phyloP scores from a whole-genome alignment of 495 filamentous ascomycete species.

The Lophiotrema nucula region DNA sequence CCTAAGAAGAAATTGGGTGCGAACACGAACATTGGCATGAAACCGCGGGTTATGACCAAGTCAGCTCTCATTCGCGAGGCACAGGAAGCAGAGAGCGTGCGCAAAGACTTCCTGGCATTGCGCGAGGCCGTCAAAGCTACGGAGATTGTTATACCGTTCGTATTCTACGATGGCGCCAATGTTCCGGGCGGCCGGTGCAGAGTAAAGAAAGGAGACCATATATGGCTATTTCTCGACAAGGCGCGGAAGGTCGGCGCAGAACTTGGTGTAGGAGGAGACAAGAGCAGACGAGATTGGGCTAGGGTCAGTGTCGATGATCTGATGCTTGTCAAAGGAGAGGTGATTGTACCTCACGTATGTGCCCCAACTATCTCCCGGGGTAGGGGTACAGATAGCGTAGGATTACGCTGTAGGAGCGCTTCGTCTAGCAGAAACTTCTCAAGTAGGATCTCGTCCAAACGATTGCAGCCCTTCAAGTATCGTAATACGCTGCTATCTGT shows the following conservation, averaged over 20 bases:
- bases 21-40: slow-evolving; percentile 64
- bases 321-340: slow-evolving; percentile 85
- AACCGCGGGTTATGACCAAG: slow-evolving; percentile 84
- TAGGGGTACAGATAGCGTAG: no score
- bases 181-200: slow-evolving; percentile 77
- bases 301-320: slow-evolving; percentile 93
- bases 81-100: slow-evolving; percentile 73
- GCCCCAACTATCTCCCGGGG: no score
- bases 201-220: slow-evolving; percentile 87
- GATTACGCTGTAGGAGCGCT: no score
- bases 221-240: slow-evolving; percentile 90
- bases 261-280: slow-evolving; percentile 64
- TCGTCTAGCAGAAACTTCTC: no score
- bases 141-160: slow-evolving; percentile 89
- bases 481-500: no score
- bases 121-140: slow-evolving; percentile 87
- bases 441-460: no score
- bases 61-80: slow-evolving; percentile 77
- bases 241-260: slow-evolving; percentile 87
- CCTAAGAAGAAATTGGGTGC: slow-evolving; percentile 57
- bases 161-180: slow-evolving; percentile 97
- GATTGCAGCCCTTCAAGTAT: no score
- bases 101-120: slow-evolving; percentile 78
- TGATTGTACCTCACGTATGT: slow-evolving; percentile 93
- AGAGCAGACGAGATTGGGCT: slow-evolving; percentile 80